Evolutionary conservation across 2,329 filamentous ascomycete genomes (phyloP), one percentile per base, ranked within the genome.

Genomic region (Stenocarpella maydis): DNA sequence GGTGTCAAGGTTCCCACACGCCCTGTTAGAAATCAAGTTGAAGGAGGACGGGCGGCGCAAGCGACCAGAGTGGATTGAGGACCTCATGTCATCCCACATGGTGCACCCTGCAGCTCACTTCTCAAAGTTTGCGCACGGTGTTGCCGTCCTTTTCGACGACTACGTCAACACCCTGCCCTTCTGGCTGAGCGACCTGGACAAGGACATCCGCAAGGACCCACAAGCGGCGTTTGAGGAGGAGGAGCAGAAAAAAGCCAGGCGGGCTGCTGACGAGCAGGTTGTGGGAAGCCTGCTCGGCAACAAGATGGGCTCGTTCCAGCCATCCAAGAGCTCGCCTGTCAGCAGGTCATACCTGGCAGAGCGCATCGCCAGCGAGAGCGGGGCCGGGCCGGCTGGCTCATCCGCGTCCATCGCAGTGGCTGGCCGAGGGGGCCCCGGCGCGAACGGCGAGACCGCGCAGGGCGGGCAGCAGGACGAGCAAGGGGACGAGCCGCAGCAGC

Each of bases 101-200:
- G 92, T 99, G 72, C 94, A 97, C 78, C 90, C 94, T 54, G 91
- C 92, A 0, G 93, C 95, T 1, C 90, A 92, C 63, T 99, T 99
- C 82, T 98, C 94, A 75, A 99, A 99, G 80, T 99, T 98, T 75
- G 92, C 97, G 2, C 95, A 99, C 76, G 96, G 96, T 71, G 91
- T 97, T 5, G 95, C 95, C 9, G 91, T 91, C 47, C 86, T 99
- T 2, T 98, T 98, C 74, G 96, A 98, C 76, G 94, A 99, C 80
- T 90, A 97, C 76, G 95, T 99, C 79, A 98, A 98, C 82, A 95
- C 90, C 72, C 90, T 98, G 76, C 96, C 96, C 17, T 98, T 98
- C 83, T 99, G 96, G 96, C 87, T 98, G 41, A 91, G 91, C 75
- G 92, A 97, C 72, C 86, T 98, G 52, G 95, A 98, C 77, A 93